Conservation (phyloP, 2,329 filamentous ascomycete species). For the Ceratocystis destructans region DNA sequence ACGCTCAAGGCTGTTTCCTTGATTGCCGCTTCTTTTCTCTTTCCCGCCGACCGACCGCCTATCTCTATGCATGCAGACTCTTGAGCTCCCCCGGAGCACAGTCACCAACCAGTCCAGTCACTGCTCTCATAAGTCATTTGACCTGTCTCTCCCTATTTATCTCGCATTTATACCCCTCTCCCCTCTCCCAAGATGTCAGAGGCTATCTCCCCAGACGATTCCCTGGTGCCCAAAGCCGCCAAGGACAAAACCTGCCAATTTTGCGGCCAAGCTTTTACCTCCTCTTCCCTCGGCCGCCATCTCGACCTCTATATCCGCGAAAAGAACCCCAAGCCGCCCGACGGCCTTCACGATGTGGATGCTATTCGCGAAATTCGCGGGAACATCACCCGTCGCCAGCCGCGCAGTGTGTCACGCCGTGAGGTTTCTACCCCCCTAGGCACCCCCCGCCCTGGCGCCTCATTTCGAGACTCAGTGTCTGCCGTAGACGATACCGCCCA, state of each 20-base stretch:
- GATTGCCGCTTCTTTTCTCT: conserved; percentile 9
- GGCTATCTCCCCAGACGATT: conserved; percentile 23
- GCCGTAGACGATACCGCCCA: conserved; percentile 28
- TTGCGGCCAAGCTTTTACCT: conserved; percentile 81
- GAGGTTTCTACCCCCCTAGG: conserved; percentile 47
- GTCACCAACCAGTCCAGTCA: background rate
- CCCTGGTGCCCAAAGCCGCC: conserved; percentile 29
- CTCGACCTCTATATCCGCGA: conserved; percentile 89
- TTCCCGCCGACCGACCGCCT: conserved; percentile 15
- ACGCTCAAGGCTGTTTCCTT: too few relatives aligned
- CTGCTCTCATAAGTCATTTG: background rate
- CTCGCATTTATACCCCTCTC: conserved; percentile 7
- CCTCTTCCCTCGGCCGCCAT: conserved; percentile 82
- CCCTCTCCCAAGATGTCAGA: conserved; percentile 26
- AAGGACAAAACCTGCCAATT: conserved; percentile 87
- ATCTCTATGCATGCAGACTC: conserved; percentile 16
- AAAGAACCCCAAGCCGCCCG: conserved; percentile 75
- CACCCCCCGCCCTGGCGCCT: conserved; percentile 32
- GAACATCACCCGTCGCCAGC: conserved; percentile 73
- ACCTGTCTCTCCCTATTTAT: background rate
- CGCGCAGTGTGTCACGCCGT: conserved; percentile 37
- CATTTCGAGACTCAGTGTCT: conserved; percentile 21
- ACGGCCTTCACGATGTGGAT: conserved; percentile 81
- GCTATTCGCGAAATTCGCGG: conserved; percentile 74
- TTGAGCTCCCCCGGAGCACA: conserved; percentile 18